A percentile compares a stretch with the other conserved stretches of the same genome.
Evolutionary conservation across 768 basidiomycete species (phyloP).

Genomic region (Calvatia gigantea): DNA sequence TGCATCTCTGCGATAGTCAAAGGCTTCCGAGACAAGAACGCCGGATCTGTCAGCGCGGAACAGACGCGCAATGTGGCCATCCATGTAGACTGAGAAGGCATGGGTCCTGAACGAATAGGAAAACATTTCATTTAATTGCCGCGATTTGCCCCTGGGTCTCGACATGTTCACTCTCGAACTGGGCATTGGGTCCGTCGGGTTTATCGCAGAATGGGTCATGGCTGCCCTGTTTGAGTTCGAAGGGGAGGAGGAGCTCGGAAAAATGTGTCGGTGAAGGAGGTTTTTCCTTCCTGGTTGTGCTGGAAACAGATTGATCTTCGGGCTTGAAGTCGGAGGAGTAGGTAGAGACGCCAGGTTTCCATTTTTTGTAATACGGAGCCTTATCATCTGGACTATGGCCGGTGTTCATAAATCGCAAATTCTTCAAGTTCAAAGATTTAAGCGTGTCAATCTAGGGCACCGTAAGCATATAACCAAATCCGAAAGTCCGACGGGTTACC

Average conservation of each 20-base stretch:
- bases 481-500: no score
- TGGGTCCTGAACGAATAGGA: slow-evolving; percentile 25
- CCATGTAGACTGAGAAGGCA: slow-evolving; percentile 25
- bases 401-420: no score
- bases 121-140: slow-evolving; percentile 17
- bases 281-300: no score
- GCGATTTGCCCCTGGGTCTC: slow-evolving; percentile 22
- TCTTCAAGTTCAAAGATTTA: no score
- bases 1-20: slow-evolving; percentile 20
- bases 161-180: background rate
- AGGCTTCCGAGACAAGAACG: slow-evolving; percentile 23
- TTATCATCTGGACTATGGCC: no score
- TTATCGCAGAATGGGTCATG: slow-evolving; percentile 16
- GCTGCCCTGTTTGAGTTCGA: slow-evolving; percentile 16
- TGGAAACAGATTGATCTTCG: no score
- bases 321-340: no score
- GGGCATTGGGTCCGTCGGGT: background rate
- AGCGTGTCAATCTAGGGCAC: no score
- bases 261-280: background rate
- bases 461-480: no score
- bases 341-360: no score
- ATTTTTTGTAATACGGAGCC: no score
- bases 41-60: slow-evolving; percentile 31
- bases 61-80: slow-evolving; percentile 21
- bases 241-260: background rate